phyloP scores from a whole-genome alignment of 2,329 filamentous ascomycete species.

The Didymella keratinophila region DNA sequence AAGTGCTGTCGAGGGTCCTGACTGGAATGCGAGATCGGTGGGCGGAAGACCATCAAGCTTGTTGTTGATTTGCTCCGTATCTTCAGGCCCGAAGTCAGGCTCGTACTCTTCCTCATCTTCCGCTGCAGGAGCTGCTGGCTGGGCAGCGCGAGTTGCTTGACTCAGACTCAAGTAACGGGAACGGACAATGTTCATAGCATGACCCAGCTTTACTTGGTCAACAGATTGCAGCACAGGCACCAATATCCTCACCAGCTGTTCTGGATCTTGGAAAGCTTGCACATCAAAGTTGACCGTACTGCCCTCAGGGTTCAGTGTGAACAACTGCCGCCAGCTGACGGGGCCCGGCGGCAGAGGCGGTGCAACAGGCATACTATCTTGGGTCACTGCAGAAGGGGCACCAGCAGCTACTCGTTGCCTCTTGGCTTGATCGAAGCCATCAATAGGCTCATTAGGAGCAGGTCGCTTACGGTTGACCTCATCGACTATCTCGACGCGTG shows the following conservation, averaged over 20 bases:
- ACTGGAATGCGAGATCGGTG: constrained; percentile 58
- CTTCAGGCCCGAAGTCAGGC: constrained; percentile 82
- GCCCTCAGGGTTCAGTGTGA: constrained; percentile 80
- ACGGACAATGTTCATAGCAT: constrained; percentile 69
- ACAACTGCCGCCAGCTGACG: constrained; percentile 82
- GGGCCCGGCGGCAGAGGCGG: constrained; percentile 77
- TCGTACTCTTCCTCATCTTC: constrained; percentile 90
- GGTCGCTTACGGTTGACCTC: constrained; percentile 80
- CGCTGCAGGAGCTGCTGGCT: constrained; percentile 41
- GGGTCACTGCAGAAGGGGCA: constrained; percentile 46
- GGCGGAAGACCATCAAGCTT: constrained; percentile 75
- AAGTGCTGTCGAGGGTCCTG: constrained; percentile 53
- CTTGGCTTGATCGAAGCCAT: constrained; percentile 79
- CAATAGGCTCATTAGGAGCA: constrained; percentile 72
- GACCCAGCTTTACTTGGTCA: constrained; percentile 71
- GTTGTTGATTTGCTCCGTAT: constrained; percentile 78
- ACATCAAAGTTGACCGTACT: constrained; percentile 83
- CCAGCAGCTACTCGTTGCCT: constrained; percentile 73
- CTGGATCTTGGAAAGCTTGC: constrained; percentile 72
- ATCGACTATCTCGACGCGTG: constrained; percentile 79
- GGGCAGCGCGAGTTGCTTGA: constrained; percentile 37
- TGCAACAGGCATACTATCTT: constrained; percentile 58
- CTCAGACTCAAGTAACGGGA: constrained; percentile 52
- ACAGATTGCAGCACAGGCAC: constrained; percentile 78
- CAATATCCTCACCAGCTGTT: constrained; percentile 81